Evolutionary conservation across 2,329 filamentous ascomycete species (phyloP), one percentile per base, ranked within the genome.

Genomic region (Davidsoniella neocaledoniae): DNA sequence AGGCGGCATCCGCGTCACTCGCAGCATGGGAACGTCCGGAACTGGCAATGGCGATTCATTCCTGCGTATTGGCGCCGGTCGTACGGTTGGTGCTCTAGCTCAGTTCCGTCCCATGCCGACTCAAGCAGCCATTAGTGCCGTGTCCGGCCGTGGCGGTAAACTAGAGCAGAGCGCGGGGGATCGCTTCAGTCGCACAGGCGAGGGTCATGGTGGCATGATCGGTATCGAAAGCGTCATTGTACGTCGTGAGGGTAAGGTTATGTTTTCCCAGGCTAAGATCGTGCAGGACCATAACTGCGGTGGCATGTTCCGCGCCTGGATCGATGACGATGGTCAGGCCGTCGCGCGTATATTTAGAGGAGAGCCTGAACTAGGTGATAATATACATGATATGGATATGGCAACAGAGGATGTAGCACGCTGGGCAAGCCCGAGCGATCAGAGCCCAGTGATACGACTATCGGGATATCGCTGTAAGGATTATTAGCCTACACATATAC

Each of bases 11-110:
- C 39, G 33, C 29, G 33, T 50, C 43, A 46, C 47, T n/a, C 76
- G 59, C 4, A 68, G 70, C 0, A 59, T 73, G 5, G 84, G 72
- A 0, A 67, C 86, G 8, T 90, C 83, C 0, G 83, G 85, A 0
- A 90, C 86, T 0, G 88, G 87, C 0, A 94, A 94, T 57, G 87
- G 88, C 0, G 87, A 94, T 63, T 86, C 83, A 0, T 94, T 94
- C 61, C 70, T 94, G 14, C 78, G 86, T 3, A 67, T 77, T 2
- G 74, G 71, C 12, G 86, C 86, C 1, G 76, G 74, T 0, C 76
- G 83, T 29, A 88, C 83, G 0, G 77, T 81, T 0, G 81, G 77
- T 1, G 77, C 85, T 1, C 81, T 88, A 56, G 79, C 81, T 16
- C 73, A 81, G 10, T 91, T 83, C 64, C 67, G 60, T 49, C 64